Evolutionary conservation across 2,329 filamentous ascomycete genomes (phyloP), one percentile per base, ranked within the genome.

Genomic region (Monosporascus sp.): DNA sequence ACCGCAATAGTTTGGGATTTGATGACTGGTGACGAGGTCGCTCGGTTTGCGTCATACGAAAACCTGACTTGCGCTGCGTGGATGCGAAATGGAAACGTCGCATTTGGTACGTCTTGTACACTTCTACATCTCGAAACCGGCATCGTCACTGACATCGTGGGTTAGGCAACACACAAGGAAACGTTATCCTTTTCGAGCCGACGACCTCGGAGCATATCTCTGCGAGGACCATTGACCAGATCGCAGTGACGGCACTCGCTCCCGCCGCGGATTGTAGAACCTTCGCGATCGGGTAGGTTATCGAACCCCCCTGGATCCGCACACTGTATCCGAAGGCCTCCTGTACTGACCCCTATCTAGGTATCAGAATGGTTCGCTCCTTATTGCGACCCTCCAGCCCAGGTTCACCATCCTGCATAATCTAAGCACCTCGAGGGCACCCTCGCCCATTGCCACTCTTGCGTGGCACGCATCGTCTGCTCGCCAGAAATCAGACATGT

Each of bases 1-100:
- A 96, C 90, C 1, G 90, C 92, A 4, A 96, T 97, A 66, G 90
- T 97, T 7, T 99, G 94, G 94, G 93, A 99, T 72, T 79, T 97
- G 56, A 85, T 95, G 74, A 95, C 90, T 0, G 94, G 94, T 48
- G 86, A 91, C 55, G 91, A 97, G 71, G 81, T 97, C 54, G 86
- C 93, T 39, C 83, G 92, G n/a, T 97, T 97, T 74, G 86, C 87
- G 24, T 94, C 92, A 0, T 97, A 96, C 66, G 90, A 96, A 65
- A 83, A 89, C 60, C 80, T 97, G 58, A 86, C 86, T 22, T 87
- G 90, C 31, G 93, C 92, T 38, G 80, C 89, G 14, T 99, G 94
- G 90, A 97, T 99, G 92, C 83, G 87, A 45, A 97, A 97, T 73
- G 94, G 94, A 51, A 96, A 96, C 73, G 87, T 99, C 60, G 93